A percentile compares a stretch with the other conserved stretches of the same genome.
Conservation (phyloP, 208 protist species). For the Wallacemonas sp. region DNA sequence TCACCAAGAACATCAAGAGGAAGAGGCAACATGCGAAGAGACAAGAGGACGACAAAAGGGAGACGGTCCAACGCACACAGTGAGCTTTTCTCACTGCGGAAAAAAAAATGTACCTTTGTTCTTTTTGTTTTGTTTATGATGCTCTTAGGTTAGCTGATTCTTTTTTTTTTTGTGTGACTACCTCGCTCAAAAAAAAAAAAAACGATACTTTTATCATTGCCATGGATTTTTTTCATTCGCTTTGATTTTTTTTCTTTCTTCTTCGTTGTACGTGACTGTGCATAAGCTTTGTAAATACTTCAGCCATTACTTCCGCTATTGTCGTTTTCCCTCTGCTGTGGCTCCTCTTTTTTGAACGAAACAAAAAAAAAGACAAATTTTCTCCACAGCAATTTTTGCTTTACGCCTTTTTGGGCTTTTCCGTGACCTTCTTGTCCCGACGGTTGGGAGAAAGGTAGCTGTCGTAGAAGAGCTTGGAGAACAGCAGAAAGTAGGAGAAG, state of each 20-base stretch:
- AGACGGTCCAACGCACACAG: too few relatives aligned
- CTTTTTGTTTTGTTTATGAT: slow-evolving; percentile 5
- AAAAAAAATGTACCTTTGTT: not conserved
- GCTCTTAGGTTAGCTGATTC: not conserved
- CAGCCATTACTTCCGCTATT: too few relatives aligned
- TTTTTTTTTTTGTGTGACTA: not conserved
- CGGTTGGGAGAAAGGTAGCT: slow-evolving; percentile 32
- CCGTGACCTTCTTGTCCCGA: slow-evolving; percentile 20
- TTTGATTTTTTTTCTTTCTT: too few relatives aligned
- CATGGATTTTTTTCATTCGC: too few relatives aligned
- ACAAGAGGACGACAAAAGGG: too few relatives aligned
- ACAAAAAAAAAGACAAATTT: not conserved
- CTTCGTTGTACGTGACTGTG: not conserved
- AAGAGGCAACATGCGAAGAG: too few relatives aligned
- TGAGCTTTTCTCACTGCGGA: too few relatives aligned
- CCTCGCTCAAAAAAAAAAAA: slow-evolving; percentile 16
- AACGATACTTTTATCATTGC: not conserved
- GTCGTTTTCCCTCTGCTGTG: too few relatives aligned
- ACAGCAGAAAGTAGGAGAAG: slow-evolving; percentile 83
- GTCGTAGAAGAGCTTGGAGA: slow-evolving; percentile 71
- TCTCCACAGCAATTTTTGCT: not conserved
- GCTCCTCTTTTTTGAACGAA: not conserved
- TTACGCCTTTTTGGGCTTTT: slow-evolving; percentile 14
- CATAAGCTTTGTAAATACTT: not conserved
- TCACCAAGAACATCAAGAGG: too few relatives aligned